Evolutionary conservation across 2,329 filamentous ascomycete species (phyloP).

Genomic region (Blastomyces gilchristii): DNA sequence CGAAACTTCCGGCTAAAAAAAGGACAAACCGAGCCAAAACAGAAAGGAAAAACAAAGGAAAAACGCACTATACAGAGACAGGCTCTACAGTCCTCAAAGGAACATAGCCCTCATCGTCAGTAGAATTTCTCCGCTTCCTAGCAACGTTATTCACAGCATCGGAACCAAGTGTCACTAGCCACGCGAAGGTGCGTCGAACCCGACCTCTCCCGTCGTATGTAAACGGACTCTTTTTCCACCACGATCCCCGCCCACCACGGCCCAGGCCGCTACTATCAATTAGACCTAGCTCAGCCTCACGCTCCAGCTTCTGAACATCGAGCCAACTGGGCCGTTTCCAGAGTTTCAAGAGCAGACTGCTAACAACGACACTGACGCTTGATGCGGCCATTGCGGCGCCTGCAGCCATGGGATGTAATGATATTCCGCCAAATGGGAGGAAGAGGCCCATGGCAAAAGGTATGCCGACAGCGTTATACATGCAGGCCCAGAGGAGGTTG

Average conservation of each 20-base stretch:
- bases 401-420: conserved; percentile 84
- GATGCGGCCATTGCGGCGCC: conserved; percentile 88
- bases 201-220: conserved; percentile 2
- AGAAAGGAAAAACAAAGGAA: not conserved
- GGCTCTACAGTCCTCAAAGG: conserved; percentile 38
- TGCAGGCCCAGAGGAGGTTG: conserved; percentile 83
- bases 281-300: conserved; percentile 36
- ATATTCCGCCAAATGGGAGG: conserved; percentile 72
- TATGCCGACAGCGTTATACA: conserved; percentile 84
- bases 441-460: conserved; percentile 97
- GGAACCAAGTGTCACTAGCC: conserved; percentile 16
- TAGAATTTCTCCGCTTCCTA: conserved; percentile 17
- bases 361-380: conserved; percentile 80
- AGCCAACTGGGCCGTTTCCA: conserved; percentile 84
- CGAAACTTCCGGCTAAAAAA: not conserved
- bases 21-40: not conserved
- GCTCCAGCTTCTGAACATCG: conserved; percentile 57
- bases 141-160: conserved; percentile 24
- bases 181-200: conserved; percentile 11
- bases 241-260: conserved; percentile 19
- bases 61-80: conserved; percentile 16
- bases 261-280: conserved; percentile 15
- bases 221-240: conserved; percentile 24
- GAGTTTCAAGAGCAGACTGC: conserved; percentile 71
- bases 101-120: conserved; percentile 35